Evolutionary conservation across 2,329 filamentous ascomycete species (phyloP).

Genomic region (Rhynchosporium secalis): DNA sequence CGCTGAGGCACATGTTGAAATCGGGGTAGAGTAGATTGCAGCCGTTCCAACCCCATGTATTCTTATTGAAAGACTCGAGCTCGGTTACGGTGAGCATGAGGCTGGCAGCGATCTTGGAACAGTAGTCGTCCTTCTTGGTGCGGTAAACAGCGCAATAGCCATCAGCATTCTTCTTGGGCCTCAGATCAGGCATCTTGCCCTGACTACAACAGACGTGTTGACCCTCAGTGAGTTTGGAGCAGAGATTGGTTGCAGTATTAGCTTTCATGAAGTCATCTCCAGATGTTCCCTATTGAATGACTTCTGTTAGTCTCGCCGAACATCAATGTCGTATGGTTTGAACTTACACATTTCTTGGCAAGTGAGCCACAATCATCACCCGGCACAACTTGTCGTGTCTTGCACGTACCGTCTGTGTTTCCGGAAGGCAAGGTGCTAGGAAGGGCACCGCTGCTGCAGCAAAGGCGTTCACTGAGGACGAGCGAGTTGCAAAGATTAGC

Average conservation of each 20-base stretch:
- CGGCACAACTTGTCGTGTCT: background rate
- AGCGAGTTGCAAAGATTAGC: constrained; percentile 1
- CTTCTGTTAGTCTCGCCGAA: background rate
- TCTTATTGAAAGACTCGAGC: constrained; percentile 34
- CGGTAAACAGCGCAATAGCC: constrained; percentile 43
- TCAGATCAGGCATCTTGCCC: constrained; percentile 39
- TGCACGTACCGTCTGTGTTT: constrained; percentile 1
- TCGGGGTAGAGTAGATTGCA: constrained; percentile 41
- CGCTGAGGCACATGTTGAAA: constrained; percentile 44
- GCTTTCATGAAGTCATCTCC: constrained; percentile 42
- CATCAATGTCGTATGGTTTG: background rate
- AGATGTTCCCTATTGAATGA: constrained; percentile 32
- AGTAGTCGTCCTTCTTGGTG: constrained; percentile 36
- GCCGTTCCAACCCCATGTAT: constrained; percentile 47
- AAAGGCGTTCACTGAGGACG: background rate
- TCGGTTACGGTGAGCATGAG: background rate
- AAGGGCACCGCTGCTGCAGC: background rate
- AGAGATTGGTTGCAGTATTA: constrained; percentile 35
- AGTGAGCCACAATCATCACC: background rate
- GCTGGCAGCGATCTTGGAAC: background rate
- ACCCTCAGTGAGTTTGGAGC: constrained; percentile 32
- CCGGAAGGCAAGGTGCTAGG: background rate
- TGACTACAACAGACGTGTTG: constrained; percentile 41
- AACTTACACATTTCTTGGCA: constrained; percentile 2
- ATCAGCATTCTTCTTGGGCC: constrained; percentile 39